Evolutionary conservation across 1,284 basidiomycete genomes (phyloP).

Genomic region (Boletus mariae): DNA sequence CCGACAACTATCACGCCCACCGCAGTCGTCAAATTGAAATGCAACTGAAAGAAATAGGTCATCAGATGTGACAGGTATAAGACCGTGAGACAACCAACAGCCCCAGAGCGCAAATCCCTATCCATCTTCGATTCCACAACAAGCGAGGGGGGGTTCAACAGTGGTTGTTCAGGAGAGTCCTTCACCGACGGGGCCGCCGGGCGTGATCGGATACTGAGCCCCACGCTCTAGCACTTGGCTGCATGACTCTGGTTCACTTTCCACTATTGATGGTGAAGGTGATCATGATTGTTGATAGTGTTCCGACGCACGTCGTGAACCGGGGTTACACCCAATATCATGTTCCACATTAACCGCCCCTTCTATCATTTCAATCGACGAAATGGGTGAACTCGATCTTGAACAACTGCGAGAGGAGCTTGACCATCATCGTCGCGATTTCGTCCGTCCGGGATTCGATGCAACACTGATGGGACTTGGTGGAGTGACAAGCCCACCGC

Average conservation of each 20-base stretch:
- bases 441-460: conserved; percentile 49
- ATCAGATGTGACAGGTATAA: conserved; percentile 17
- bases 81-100: conserved; percentile 30
- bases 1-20: conserved; percentile 57
- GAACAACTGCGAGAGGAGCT: conserved; percentile 30
- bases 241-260: conserved; percentile 39
- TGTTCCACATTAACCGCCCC: conserved; percentile 20
- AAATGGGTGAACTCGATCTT: conserved; percentile 33
- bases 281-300: conserved; percentile 34
- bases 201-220: conserved; percentile 41
- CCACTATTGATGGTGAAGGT: conserved; percentile 38
- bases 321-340: conserved; percentile 16
- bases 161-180: conserved; percentile 32
- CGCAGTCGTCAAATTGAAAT: conserved; percentile 40
- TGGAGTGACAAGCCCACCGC: conserved; percentile 62
- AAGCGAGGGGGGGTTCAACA: conserved; percentile 6
- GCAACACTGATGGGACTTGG: conserved; percentile 69
- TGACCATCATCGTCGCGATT: conserved; percentile 33
- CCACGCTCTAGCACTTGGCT: conserved; percentile 17
- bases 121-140: conserved; percentile 15
- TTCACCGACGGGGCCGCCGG: conserved; percentile 43
- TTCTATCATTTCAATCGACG: conserved; percentile 36
- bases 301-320: conserved; percentile 30
- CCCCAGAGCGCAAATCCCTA: conserved; percentile 20
- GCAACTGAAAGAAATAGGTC: conserved; percentile 25